A percentile compares a stretch with the other conserved stretches of the same genome.
Evolutionary conservation across 2,329 filamentous ascomycete genomes (phyloP).

Genomic region (Pseudogymnoascus sp.): DNA sequence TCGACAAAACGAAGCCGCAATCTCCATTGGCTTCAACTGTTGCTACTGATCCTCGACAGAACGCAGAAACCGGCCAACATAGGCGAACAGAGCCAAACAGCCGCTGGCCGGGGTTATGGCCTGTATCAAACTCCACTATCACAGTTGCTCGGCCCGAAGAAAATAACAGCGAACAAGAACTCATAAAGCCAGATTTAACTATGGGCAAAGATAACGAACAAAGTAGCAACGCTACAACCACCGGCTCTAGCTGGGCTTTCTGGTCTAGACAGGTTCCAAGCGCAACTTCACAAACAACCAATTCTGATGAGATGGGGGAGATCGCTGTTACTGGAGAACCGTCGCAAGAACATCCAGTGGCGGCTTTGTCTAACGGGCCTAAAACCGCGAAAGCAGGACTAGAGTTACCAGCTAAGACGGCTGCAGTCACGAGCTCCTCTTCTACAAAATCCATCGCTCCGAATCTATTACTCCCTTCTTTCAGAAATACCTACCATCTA

Average conservation of each 20-base stretch:
- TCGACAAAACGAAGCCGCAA: background rate
- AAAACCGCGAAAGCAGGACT: background rate
- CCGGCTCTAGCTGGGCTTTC: conserved; percentile 71
- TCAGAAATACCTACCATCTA: conserved; percentile 60
- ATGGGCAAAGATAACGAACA: conserved; percentile 33
- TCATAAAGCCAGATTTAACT: conserved; percentile 39
- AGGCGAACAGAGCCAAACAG: background rate
- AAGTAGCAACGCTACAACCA: conserved; percentile 33
- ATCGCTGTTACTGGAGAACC: conserved; percentile 53
- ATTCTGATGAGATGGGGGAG: conserved; percentile 34
- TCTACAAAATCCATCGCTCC: conserved; percentile 35
- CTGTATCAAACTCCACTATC: conserved; percentile 21
- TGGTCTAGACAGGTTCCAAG: conserved; percentile 52
- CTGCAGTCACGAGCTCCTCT: conserved; percentile 16
- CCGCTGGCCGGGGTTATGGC: conserved; percentile 19
- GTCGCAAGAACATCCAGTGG: conserved; percentile 45
- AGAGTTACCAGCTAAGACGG: background rate
- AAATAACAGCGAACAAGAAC: conserved; percentile 28
- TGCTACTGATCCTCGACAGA: background rate
- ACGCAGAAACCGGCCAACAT: background rate
- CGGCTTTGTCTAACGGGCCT: conserved; percentile 15
- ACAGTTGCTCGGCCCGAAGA: conserved; percentile 16
- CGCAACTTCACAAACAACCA: conserved; percentile 16
- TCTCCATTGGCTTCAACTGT: background rate
- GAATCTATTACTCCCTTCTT: conserved; percentile 65